phyloP scores from a whole-genome alignment of 2,329 filamentous ascomycete species.

The Epichloe baconii region DNA sequence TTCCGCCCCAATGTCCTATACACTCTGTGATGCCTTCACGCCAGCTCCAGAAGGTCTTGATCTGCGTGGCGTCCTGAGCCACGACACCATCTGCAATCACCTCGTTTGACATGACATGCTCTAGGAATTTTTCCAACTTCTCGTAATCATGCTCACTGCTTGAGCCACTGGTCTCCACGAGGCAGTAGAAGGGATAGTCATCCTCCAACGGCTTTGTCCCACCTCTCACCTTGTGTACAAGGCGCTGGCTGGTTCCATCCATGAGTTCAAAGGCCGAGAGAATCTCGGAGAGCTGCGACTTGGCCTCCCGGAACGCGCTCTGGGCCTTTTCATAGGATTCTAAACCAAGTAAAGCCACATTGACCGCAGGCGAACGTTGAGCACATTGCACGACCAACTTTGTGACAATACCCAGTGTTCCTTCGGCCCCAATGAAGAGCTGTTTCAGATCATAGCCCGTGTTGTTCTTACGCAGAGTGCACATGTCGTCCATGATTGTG shows the following conservation, averaged over 20 bases:
- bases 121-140: slow-evolving; percentile 82
- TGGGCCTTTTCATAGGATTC: slow-evolving; percentile 85
- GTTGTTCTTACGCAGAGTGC: slow-evolving; percentile 90
- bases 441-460: slow-evolving; percentile 97
- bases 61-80: slow-evolving; percentile 86
- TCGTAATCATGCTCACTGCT: slow-evolving; percentile 87
- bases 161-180: slow-evolving; percentile 91
- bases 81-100: slow-evolving; percentile 83
- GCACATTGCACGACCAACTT: slow-evolving; percentile 82
- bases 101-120: slow-evolving; percentile 78
- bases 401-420: slow-evolving; percentile 89
- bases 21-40: slow-evolving; percentile 87
- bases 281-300: slow-evolving; percentile 83
- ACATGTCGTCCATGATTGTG: slow-evolving; percentile 80
- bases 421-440: slow-evolving; percentile 89
- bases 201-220: slow-evolving; percentile 72
- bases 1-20: slow-evolving; percentile 79
- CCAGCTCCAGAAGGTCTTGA: slow-evolving; percentile 76
- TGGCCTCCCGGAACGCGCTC: slow-evolving; percentile 75
- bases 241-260: slow-evolving; percentile 69
- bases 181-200: slow-evolving; percentile 85
- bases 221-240: slow-evolving; percentile 64
- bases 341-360: slow-evolving; percentile 88
- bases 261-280: slow-evolving; percentile 96
- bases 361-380: slow-evolving; percentile 73